These are phyloP conservation scores for Colletotrichum liaoningense DNA, from an alignment of 2,329 filamentous ascomycete species.

Conservation along the genomic window DNA sequence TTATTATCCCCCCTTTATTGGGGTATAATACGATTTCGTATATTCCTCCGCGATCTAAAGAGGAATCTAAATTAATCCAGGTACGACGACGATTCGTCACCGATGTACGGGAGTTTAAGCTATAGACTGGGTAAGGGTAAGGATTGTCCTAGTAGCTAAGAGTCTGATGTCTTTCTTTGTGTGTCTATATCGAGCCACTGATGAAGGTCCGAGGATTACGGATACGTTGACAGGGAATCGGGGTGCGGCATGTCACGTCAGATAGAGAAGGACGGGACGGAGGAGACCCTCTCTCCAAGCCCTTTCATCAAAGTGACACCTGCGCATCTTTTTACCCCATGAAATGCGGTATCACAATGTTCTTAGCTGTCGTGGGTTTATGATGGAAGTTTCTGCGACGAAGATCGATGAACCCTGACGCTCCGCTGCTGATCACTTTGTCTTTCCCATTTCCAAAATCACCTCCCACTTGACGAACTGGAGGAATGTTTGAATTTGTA, in stretches of 20 bases:
- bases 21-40: not conserved
- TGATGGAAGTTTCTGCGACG: not conserved
- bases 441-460: too few relatives aligned
- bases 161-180: not conserved
- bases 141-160: not conserved
- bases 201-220: not conserved
- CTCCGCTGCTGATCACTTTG: too few relatives aligned
- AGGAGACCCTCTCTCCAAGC: not conserved
- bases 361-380: not conserved
- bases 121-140: not conserved
- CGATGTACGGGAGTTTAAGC: slow-evolving; percentile 7
- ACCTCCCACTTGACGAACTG: slow-evolving; percentile 3
- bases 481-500: slow-evolving; percentile 25
- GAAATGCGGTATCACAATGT: not conserved
- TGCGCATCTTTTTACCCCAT: not conserved
- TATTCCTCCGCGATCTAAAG: not conserved
- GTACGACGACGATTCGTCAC: not conserved
- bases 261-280: not conserved
- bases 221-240: not conserved
- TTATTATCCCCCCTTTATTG: not conserved
- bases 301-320: slow-evolving; percentile 24
- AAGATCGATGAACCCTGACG: not conserved
- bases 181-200: too few relatives aligned
- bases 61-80: not conserved
- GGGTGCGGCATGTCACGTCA: slow-evolving; percentile 10